These are phyloP conservation scores for Microsporum audouinii DNA, from an alignment of 2,329 filamentous ascomycete genomes.

Conservation along the genomic window DNA sequence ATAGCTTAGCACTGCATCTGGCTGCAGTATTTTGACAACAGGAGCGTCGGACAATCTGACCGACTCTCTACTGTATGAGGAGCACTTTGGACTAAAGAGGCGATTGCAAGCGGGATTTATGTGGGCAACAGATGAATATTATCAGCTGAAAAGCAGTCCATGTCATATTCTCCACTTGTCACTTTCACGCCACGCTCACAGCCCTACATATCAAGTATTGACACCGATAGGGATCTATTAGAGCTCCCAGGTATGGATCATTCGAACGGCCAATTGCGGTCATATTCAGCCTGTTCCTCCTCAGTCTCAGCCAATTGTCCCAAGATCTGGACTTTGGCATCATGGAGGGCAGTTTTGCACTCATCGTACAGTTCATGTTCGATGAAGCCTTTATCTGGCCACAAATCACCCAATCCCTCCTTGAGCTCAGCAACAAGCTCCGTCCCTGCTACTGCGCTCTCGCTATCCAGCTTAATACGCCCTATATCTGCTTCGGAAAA, in stretches of 20 bases:
- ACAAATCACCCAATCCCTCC: constrained; percentile 6
- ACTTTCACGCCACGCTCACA: too few species aligned
- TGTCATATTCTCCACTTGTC: not conserved
- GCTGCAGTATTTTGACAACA: not conserved
- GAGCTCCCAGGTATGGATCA: not conserved
- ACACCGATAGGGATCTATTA: too few species aligned
- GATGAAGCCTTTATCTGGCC: constrained; percentile 11
- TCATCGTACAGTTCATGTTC: constrained; percentile 9
- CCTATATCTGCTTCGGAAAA: not conserved
- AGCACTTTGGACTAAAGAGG: not conserved
- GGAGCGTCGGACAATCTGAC: not conserved
- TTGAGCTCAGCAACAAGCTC: constrained; percentile 5
- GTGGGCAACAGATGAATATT: not conserved
- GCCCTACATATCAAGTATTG: not conserved
- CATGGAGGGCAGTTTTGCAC: constrained; percentile 6
- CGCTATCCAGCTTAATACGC: not conserved
- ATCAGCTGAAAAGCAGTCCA: not conserved
- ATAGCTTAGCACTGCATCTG: not conserved
- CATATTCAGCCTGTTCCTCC: constrained; percentile 2
- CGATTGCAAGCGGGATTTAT: not conserved
- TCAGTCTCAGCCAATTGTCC: constrained; percentile 2
- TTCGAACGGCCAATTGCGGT: constrained; percentile 9
- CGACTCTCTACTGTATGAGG: not conserved
- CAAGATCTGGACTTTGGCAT: constrained; percentile 6
- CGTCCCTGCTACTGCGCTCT: not conserved